These are phyloP conservation scores for Verticillium nubilum DNA, from an alignment of 2,329 filamentous ascomycete genomes.

Conservation along the genomic window DNA sequence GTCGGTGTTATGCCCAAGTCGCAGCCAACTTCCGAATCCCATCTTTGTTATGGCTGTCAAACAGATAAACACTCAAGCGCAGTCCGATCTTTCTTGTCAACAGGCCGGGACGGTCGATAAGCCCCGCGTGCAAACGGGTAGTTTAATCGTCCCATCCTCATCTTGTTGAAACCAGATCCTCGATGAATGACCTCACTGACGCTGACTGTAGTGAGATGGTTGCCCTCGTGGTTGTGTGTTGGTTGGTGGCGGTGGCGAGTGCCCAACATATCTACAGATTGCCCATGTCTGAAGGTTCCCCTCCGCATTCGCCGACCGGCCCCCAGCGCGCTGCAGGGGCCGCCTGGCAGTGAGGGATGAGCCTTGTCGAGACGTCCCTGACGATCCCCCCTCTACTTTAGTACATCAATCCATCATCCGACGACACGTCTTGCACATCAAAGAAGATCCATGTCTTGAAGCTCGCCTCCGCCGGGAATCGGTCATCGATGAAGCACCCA, in stretches of 20 bases:
- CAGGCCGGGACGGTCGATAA: neutral
- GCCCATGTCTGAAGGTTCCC: neutral
- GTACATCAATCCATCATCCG: neutral
- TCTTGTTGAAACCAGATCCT: neutral
- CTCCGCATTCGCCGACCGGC: neutral
- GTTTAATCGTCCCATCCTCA: neutral
- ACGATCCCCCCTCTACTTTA: neutral
- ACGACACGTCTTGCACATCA: neutral
- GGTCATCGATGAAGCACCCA: neutral
- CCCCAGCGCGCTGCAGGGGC: neutral
- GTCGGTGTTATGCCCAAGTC: neutral
- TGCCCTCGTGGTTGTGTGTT: conserved; percentile 9
- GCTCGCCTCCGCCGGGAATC: neutral
- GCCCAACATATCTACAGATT: neutral
- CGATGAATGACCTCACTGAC: neutral
- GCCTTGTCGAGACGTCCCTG: conserved; percentile 1
- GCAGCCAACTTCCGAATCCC: neutral
- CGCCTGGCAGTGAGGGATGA: neutral
- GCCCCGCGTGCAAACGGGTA: neutral
- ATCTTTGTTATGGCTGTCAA: neutral
- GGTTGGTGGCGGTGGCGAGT: conserved; percentile 5
- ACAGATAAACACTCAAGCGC: neutral
- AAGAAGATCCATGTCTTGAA: neutral
- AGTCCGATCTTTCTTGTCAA: neutral
- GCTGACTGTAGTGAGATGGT: conserved; percentile 5